phyloP scores from a whole-genome alignment of 768 basidiomycete genomes.

The Mycena polygramma region DNA sequence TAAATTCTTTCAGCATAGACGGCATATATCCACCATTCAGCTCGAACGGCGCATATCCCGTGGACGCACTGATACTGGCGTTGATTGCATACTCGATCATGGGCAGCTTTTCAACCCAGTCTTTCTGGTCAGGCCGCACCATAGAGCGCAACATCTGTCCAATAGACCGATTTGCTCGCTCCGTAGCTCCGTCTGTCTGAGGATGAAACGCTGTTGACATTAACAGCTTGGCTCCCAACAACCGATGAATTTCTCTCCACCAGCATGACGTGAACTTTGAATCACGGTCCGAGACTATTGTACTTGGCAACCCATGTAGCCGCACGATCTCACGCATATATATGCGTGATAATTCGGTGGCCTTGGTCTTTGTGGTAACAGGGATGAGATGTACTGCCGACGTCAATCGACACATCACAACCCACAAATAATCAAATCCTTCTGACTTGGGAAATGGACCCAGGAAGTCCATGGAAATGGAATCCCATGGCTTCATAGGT shows the following conservation, averaged over 20 bases:
- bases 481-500: slow-evolving; percentile 38
- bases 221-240: slow-evolving; percentile 4
- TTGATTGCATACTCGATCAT: slow-evolving; percentile 9
- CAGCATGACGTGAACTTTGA: slow-evolving; percentile 9
- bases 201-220: slow-evolving; percentile 15
- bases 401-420: slow-evolving; percentile 38
- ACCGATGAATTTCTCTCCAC: slow-evolving; percentile 2
- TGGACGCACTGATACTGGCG: slow-evolving; percentile 7
- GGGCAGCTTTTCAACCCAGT: slow-evolving; percentile 7
- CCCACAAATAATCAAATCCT: slow-evolving; percentile 39
- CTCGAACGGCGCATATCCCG: slow-evolving; percentile 13
- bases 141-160: slow-evolving; percentile 30
- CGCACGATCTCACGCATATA: slow-evolving; percentile 36
- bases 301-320: slow-evolving; percentile 37
- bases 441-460: slow-evolving; percentile 42
- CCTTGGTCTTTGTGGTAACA: slow-evolving; percentile 26
- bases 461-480: slow-evolving; percentile 45
- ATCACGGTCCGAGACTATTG: neutral
- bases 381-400: slow-evolving; percentile 24
- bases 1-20: neutral
- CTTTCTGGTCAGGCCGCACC: slow-evolving; percentile 31
- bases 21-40: neutral
- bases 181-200: slow-evolving; percentile 7
- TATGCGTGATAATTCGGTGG: slow-evolving; percentile 36
- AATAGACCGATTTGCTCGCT: slow-evolving; percentile 27